Percentiles rank a stretch among this genome's conserved stretches.
Evolutionary conservation across 345 rosid genomes (phyloP).

Genomic region (Moricandia moricandioides): DNA sequence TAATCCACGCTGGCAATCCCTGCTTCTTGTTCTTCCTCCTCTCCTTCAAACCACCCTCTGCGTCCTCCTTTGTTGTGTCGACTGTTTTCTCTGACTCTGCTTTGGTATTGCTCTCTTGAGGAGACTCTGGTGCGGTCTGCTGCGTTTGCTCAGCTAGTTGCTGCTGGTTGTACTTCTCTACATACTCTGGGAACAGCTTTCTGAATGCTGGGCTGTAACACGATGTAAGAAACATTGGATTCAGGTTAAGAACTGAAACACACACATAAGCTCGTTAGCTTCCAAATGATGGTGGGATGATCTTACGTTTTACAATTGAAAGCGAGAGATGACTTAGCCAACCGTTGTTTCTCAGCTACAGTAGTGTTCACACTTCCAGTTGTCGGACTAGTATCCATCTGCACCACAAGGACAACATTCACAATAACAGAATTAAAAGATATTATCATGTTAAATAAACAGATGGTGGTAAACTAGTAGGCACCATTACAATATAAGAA

Average conservation of each 20-base stretch:
- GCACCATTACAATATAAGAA: conserved; percentile 7
- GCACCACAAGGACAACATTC: conserved; percentile 20
- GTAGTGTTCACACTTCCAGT: conserved; percentile 92
- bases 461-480: conserved; percentile 2
- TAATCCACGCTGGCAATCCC: conserved; percentile 78
- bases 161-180: conserved; percentile 70
- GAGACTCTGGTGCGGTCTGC: conserved; percentile 40
- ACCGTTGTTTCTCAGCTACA: conserved; percentile 71
- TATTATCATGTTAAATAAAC: background rate
- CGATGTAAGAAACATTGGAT: conserved; percentile 2
- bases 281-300: background rate
- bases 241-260: background rate
- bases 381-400: conserved; percentile 98
- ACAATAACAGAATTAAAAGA: background rate
- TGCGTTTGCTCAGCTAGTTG: conserved; percentile 56
- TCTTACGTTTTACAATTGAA: conserved; percentile 96
- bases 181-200: conserved; percentile 90
- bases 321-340: conserved; percentile 89
- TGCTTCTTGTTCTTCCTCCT: conserved; percentile 57
- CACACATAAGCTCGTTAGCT: background rate
- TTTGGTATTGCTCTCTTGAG: conserved; percentile 42
- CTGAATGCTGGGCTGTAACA: conserved; percentile 73
- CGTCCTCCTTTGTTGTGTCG: conserved; percentile 35
- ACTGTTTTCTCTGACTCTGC: conserved; percentile 37
- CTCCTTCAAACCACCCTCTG: conserved; percentile 34